Base-by-base conservation (phyloP, 2,329 filamentous ascomycete genomes). In the Pseudogymnoascus sp. region DNA sequence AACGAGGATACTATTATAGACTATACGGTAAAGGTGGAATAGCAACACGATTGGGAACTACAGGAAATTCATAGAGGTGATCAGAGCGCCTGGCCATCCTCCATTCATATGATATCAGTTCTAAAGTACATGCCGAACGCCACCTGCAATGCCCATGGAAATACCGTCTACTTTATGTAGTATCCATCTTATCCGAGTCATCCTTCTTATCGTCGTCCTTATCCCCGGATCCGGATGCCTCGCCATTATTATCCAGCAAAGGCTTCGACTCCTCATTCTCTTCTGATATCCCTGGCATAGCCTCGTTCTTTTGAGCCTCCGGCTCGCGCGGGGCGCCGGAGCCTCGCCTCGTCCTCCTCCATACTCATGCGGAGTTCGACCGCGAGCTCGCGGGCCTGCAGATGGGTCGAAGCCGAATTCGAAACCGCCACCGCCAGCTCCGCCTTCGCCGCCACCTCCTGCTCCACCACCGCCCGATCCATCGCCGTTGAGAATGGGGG, bases 291-390 rank as follows among this genome's bases (percentile, higher is more conserved):
- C 86, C 86, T 71, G 92, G 91, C 68, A 97, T 80, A 52, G 86
- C 85, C 45, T 85, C 85, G 79, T 93, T 93, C 68, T 86, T 85
- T 61, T 89, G 83, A 45, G 85, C 83, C 68, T n/a, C n/a, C n/a
- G n/a, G n/a, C n/a, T n/a, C n/a, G n/a, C n/a, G n/a, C n/a, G n/a
- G n/a, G n/a, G n/a, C n/a, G n/a, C n/a, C n/a, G n/a, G n/a, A n/a
- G n/a, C 71, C 95, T 83, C 65, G 93, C 93, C 80, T 96, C 96
- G 78, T 99, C 95, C 75, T 99, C 95, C 75, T 99, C 95, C 84
- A 96, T 91, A 76, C 91, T 96, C 91, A 99, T 96, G 67, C 95
- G 88, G 74, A 99, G 80, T 61, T 95, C 95, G 69, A 99, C 85
- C 21, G 95, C 95, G 72, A 99, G 80, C 76, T 99, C 95, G 3